Evolutionary conservation across 768 basidiomycete genomes (phyloP).

Genomic region (Pleurotus ostreatus): DNA sequence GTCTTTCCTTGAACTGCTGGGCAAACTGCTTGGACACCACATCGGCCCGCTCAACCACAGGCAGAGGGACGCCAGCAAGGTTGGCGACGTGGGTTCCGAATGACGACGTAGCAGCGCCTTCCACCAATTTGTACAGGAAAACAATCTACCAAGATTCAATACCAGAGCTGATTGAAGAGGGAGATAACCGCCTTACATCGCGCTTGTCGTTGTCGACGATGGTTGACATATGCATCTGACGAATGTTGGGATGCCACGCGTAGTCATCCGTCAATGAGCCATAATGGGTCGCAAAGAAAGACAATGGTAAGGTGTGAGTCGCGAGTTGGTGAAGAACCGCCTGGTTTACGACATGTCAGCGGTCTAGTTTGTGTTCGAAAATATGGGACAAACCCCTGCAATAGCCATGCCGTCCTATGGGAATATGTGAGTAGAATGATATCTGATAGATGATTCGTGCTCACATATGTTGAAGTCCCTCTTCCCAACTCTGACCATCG

Average conservation of each 20-base stretch:
- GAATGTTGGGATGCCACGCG: slow-evolving; percentile 85
- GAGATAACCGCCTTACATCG: slow-evolving; percentile 46
- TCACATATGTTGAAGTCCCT: slow-evolving; percentile 91
- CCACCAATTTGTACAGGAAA: slow-evolving; percentile 92
- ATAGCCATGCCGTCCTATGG: slow-evolving; percentile 96
- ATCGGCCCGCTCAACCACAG: slow-evolving; percentile 87
- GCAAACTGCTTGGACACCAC: slow-evolving; percentile 84
- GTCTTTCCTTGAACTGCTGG: slow-evolving; percentile 77
- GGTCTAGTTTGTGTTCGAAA: background rate
- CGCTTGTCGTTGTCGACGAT: slow-evolving; percentile 89
- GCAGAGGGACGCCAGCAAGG: slow-evolving; percentile 84
- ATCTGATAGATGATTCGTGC: slow-evolving; percentile 12
- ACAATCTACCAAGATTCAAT: slow-evolving; percentile 54
- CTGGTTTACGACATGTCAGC: slow-evolving; percentile 26
- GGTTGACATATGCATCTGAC: slow-evolving; percentile 95
- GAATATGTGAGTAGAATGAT: slow-evolving; percentile 8
- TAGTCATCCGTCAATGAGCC: slow-evolving; percentile 95
- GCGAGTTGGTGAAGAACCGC: slow-evolving; percentile 94
- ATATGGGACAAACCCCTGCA: slow-evolving; percentile 58
- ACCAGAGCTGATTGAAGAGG: background rate
- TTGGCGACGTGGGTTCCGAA: slow-evolving; percentile 95
- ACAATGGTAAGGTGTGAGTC: slow-evolving; percentile 84
- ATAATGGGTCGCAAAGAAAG: slow-evolving; percentile 98
- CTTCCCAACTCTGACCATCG: slow-evolving; percentile 72
- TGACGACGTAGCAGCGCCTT: slow-evolving; percentile 81